A percentile compares a stretch with the other conserved stretches of the same genome.
phyloP scores from a whole-genome alignment of 805 yeast genomes.

The Barnettozyma californica region DNA sequence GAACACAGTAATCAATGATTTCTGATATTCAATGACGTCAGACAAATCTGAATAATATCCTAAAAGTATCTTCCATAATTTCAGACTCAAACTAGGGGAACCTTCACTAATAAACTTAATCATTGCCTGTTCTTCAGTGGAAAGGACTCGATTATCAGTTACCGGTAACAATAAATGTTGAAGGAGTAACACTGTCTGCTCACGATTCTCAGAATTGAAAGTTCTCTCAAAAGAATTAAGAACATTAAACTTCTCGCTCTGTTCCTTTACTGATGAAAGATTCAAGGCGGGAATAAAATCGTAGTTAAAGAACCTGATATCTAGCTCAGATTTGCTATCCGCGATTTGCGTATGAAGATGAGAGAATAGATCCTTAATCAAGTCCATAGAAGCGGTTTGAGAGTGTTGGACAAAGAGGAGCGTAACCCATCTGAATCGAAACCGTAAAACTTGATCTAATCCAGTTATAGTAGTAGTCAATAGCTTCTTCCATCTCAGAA shows the following conservation, averaged over 20 bases:
- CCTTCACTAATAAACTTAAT: constrained; percentile 55
- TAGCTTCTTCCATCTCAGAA: constrained; percentile 42
- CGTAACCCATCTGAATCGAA: constrained; percentile 45
- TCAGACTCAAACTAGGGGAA: constrained; percentile 59
- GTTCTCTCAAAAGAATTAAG: constrained; percentile 53
- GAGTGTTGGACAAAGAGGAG: constrained; percentile 39
- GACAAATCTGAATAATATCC: constrained; percentile 40
- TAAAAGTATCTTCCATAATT: constrained; percentile 71
- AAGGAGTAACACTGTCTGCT: constrained; percentile 31
- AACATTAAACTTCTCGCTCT: constrained; percentile 66
- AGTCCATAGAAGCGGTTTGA: constrained; percentile 30
- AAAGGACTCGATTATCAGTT: constrained; percentile 6
- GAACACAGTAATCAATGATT: constrained; percentile 50
- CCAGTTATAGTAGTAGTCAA: constrained; percentile 11
- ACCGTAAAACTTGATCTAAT: constrained; percentile 7
- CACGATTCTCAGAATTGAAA: constrained; percentile 17
- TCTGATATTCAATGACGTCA: constrained; percentile 32
- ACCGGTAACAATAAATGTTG: constrained; percentile 39
- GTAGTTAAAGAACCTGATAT: constrained; percentile 51
- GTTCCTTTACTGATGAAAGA: constrained; percentile 44
- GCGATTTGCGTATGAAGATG: constrained; percentile 20
- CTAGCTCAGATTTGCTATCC: constrained; percentile 6
- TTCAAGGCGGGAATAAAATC: constrained; percentile 54
- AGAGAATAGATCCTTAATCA: constrained; percentile 24
- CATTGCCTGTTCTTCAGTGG: constrained; percentile 45